These are phyloP conservation scores for Yarrowia phangngaensis DNA, from an alignment of 805 yeast genomes.

Conservation along the genomic window DNA sequence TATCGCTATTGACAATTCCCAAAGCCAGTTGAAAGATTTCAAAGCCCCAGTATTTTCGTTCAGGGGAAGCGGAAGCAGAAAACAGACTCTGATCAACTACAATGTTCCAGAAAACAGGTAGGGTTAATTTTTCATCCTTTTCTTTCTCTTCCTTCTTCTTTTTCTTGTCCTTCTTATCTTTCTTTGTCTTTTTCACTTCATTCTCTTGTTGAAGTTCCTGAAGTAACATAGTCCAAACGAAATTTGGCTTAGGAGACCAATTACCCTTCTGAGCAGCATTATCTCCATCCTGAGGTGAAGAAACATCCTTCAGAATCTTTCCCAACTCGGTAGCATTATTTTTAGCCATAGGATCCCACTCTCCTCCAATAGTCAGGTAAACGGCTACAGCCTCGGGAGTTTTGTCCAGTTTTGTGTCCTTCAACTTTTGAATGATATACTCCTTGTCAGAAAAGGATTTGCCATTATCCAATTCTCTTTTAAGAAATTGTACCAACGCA, in stretches of 20 bases:
- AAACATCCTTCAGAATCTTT: conserved; percentile 51
- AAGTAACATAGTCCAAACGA: conserved; percentile 33
- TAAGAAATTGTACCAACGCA: conserved; percentile 54
- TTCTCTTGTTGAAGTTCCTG: conserved; percentile 9
- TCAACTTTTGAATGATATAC: conserved; percentile 44
- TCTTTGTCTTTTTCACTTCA: conserved; percentile 14
- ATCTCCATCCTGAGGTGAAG: conserved; percentile 40
- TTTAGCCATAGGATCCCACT: conserved; percentile 66
- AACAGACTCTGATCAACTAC: conserved; percentile 80
- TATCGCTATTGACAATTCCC: conserved; percentile 34
- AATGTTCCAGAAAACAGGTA: conserved; percentile 71
- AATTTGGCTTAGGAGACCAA: conserved; percentile 34
- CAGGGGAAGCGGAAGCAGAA: conserved; percentile 70
- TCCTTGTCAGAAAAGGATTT: conserved; percentile 10
- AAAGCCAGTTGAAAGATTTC: conserved; percentile 59
- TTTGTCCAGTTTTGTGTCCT: conserved; percentile 53
- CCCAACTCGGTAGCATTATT: conserved; percentile 62
- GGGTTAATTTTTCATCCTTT: conserved; percentile 33
- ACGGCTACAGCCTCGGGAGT: conserved; percentile 80
- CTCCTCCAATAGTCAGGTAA: conserved; percentile 48
- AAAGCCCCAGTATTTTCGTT: conserved; percentile 83
- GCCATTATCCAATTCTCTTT: conserved; percentile 4
- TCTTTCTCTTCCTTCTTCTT: conserved; percentile 29
- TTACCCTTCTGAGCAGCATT: conserved; percentile 32
- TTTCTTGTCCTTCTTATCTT: conserved; percentile 29